These are phyloP conservation scores for Penicillium lagena DNA, from an alignment of 495 filamentous ascomycete genomes.

Conservation along the genomic window DNA sequence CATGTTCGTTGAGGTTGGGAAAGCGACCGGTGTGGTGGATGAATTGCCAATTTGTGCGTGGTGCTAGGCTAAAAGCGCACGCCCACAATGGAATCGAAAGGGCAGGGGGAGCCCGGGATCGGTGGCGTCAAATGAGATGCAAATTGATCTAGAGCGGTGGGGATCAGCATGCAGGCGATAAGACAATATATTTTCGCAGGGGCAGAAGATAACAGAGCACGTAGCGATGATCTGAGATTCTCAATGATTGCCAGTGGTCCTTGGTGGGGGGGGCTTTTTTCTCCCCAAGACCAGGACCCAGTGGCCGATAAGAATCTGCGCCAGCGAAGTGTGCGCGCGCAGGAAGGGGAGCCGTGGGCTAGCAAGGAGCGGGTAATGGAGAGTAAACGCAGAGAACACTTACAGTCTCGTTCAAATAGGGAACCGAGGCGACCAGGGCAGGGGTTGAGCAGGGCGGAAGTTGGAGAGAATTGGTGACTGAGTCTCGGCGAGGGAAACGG, in stretches of 20 bases:
- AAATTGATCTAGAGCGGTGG: conserved; percentile 20
- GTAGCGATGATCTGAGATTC: too few relatives aligned
- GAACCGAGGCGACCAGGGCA: too few relatives aligned
- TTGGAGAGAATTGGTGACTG: background rate
- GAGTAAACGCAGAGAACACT: too few relatives aligned
- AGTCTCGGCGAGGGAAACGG: background rate
- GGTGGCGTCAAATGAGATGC: conserved; percentile 13
- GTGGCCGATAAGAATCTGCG: conserved; percentile 13
- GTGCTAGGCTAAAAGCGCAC: background rate
- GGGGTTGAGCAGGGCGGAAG: conserved; percentile 1
- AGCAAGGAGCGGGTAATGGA: too few relatives aligned
- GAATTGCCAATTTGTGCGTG: background rate
- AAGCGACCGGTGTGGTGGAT: background rate
- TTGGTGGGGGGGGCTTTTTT: too few relatives aligned
- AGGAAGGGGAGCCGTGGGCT: conserved; percentile 10
- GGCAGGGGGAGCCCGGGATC: conserved; percentile 10
- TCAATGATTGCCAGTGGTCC: too few relatives aligned
- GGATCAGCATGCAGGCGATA: conserved; percentile 13
- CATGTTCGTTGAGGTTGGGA: conserved; percentile 6
- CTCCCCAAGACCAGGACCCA: too few relatives aligned
- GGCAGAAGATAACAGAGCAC: too few relatives aligned
- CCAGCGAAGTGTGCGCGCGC: conserved; percentile 4
- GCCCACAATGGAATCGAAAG: conserved; percentile 4
- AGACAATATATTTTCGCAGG: too few relatives aligned
- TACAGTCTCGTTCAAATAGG: too few relatives aligned